phyloP scores from a whole-genome alignment of 1,139 yeast species.

The Magnusiomyces clavatus region DNA sequence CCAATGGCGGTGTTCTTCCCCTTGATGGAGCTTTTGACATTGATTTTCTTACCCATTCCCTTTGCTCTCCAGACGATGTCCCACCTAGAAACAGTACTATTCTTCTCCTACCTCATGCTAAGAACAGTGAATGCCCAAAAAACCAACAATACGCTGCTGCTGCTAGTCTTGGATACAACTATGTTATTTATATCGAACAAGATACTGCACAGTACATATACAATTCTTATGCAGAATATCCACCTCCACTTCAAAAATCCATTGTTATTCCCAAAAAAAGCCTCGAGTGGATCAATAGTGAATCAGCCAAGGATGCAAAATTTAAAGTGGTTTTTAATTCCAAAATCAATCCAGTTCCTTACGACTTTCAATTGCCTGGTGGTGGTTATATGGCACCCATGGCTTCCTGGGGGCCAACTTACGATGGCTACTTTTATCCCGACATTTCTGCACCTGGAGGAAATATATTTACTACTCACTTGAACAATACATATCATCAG shows the following conservation, averaged over 20 bases:
- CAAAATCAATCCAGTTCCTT: constrained; percentile 2
- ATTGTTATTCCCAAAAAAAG: constrained; percentile 3
- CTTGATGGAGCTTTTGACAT: constrained; percentile 5
- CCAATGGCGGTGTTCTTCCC: constrained; percentile 7
- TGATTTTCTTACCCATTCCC: constrained; percentile 3
- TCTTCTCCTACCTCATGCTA: constrained; percentile 1
- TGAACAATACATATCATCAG: constrained; percentile 1
- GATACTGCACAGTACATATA: background rate
- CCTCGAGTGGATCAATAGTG: constrained; percentile 1
- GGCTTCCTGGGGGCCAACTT: constrained; percentile 21
- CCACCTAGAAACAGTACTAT: constrained; percentile 1
- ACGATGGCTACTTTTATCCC: constrained; percentile 20
- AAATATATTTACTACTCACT: constrained; percentile 6
- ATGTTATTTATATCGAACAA: constrained; percentile 1
- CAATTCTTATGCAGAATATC: background rate
- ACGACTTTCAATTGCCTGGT: background rate
- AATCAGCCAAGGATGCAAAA: background rate
- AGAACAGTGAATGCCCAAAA: background rate
- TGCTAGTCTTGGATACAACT: background rate
- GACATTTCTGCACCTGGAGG: constrained; percentile 21
- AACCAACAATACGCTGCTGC: constrained; percentile 1
- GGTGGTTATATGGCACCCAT: constrained; percentile 10
- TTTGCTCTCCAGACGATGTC: background rate
- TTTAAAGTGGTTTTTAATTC: constrained; percentile 6
- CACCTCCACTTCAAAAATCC: background rate